Percentiles rank a stretch among this genome's conserved stretches.
These are phyloP conservation scores for Lepraria neglecta DNA, from an alignment of 495 filamentous ascomycete species.

Conservation along the genomic window DNA sequence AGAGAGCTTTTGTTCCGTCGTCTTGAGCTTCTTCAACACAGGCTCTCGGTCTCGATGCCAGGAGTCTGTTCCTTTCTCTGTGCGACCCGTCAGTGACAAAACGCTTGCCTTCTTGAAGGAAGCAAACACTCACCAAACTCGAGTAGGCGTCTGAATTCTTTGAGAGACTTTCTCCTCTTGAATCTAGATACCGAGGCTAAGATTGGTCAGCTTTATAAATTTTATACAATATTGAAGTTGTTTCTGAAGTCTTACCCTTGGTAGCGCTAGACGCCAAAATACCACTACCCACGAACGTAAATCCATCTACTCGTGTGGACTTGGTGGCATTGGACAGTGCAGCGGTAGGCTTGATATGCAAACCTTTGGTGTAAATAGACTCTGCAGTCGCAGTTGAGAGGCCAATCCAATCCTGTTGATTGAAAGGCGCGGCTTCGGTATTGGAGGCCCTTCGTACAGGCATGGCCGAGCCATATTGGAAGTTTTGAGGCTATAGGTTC, in stretches of 20 bases:
- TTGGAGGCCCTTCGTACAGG: slow-evolving; percentile 16
- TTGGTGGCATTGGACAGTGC: slow-evolving; percentile 36
- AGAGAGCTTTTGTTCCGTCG: slow-evolving; percentile 17
- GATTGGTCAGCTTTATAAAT: slow-evolving; percentile 6
- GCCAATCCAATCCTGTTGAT: slow-evolving; percentile 23
- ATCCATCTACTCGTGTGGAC: slow-evolving; percentile 36
- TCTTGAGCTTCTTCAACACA: slow-evolving; percentile 29
- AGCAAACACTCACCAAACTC: slow-evolving; percentile 18
- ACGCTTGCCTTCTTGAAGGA: background rate
- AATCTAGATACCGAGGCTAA: slow-evolving; percentile 36
- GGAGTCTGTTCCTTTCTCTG: slow-evolving; percentile 29
- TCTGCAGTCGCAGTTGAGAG: slow-evolving; percentile 28
- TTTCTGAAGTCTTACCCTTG: slow-evolving; percentile 23
- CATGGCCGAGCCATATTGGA: slow-evolving; percentile 14
- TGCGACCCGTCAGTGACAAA: slow-evolving; percentile 6
- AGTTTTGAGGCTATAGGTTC: slow-evolving; percentile 4
- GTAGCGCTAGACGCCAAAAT: slow-evolving; percentile 25
- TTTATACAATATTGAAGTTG: background rate
- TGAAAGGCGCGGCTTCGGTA: slow-evolving; percentile 4
- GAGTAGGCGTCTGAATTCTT: slow-evolving; percentile 36
- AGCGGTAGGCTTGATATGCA: slow-evolving; percentile 35
- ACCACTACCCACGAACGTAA: slow-evolving; percentile 36
- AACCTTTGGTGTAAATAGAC: slow-evolving; percentile 33
- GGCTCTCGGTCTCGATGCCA: slow-evolving; percentile 26
- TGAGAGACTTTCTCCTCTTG: slow-evolving; percentile 38